phyloP scores from a whole-genome alignment of 257 asterid species.

The Solanum virginianum region DNA sequence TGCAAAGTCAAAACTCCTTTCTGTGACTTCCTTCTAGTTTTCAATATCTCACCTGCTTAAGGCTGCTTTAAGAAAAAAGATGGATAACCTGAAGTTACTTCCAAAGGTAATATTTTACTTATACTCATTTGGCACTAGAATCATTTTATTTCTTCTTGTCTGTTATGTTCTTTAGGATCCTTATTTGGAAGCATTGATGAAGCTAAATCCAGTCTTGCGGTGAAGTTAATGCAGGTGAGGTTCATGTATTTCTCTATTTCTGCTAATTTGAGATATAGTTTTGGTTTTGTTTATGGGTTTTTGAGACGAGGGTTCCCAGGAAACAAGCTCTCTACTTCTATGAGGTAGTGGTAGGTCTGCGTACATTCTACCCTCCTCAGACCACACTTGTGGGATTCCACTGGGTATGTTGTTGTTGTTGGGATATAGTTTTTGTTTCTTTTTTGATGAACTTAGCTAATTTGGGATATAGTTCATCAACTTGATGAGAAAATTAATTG shows the following conservation, averaged over 20 bases:
- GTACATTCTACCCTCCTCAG: no score
- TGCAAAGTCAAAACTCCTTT: neutral
- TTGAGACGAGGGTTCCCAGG: no score
- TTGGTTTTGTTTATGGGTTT: neutral
- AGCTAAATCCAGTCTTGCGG: constrained; percentile 58
- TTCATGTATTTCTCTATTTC: neutral
- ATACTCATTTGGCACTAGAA: neutral
- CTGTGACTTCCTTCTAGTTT: neutral
- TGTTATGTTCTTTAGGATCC: constrained; percentile 45
- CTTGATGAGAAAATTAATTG: neutral
- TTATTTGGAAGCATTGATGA: constrained; percentile 62
- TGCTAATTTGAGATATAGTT: neutral
- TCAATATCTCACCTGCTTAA: neutral
- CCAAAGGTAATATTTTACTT: neutral
- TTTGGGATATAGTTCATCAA: neutral
- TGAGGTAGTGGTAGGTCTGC: no score
- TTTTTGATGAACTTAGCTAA: neutral
- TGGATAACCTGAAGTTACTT: neutral
- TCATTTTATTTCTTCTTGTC: neutral
- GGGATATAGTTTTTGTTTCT: neutral
- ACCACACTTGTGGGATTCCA: no score
- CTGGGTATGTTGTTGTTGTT: no score
- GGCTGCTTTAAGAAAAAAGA: neutral
- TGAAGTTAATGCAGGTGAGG: constrained; percentile 91
- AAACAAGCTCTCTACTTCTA: no score